Evolutionary conservation across 73 alveolate genomes (phyloP), one percentile per base, ranked within the genome.

Genomic region (Vitrella brassicaformis): DNA sequence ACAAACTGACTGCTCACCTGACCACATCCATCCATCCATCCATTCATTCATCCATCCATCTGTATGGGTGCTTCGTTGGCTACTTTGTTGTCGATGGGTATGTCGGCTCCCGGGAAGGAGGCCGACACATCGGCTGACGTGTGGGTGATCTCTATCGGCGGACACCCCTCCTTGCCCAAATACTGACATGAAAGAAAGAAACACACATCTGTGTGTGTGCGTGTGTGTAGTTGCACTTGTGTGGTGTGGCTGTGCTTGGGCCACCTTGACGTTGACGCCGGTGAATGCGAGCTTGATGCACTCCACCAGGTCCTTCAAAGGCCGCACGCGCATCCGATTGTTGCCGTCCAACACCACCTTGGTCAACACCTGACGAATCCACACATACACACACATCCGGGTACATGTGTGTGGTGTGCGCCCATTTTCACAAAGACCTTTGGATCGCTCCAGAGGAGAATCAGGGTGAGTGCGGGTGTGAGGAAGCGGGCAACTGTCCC

Each of bases 401-500:
- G n/a, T n/a, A n/a, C n/a, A n/a, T n/a, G n/a, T n/a, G n/a, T n/a
- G n/a, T n/a, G n/a, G n/a, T n/a, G n/a, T n/a, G n/a, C n/a, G n/a
- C n/a, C n/a, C n/a, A n/a, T n/a, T n/a, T 14, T 39, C 56, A 14
- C 56, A 14, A 46, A 74, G 70, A 1, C 9, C 28, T 31, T n/a
- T 9, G 1, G 39, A n/a, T 71, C 28, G 28, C 82, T 74, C 32
- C 47, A 46, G 27, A 65, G 29, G 19, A 72, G 67, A 25, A 79
- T 19, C 0, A 76, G 72, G 72, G 67, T 8, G 39, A 27, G 31
- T 10, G 83, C 79, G 7, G 64, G 66, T 0, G 70, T 31, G 30
- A 81, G 31, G 47, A 81, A 75, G 47, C 85, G 19, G 19, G 89
- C 82, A 18, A 68, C 82, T 31, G 85, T 75, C 28, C 85, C 85